phyloP scores from a whole-genome alignment of 73 alveolate species.

The Paramecium caudatum region DNA sequence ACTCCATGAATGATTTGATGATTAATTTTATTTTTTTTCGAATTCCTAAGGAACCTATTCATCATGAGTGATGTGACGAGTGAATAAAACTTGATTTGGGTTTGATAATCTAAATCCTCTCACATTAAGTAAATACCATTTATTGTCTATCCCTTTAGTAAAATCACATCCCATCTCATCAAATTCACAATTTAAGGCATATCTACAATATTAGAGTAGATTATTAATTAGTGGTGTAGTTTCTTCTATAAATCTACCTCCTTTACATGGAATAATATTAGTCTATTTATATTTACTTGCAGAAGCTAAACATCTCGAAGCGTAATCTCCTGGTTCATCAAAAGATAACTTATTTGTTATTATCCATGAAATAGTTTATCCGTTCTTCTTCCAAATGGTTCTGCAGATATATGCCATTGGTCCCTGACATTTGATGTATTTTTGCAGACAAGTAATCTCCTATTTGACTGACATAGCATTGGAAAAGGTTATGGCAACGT shows the following conservation, averaged over 20 bases:
- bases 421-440: constrained; percentile 95
- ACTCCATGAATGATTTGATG: constrained; percentile 30
- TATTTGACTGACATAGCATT: constrained; percentile 68
- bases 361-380: constrained; percentile 87
- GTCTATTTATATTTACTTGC: constrained; percentile 85
- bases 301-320: constrained; percentile 90
- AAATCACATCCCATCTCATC: constrained; percentile 96
- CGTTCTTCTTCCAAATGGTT: constrained; percentile 90
- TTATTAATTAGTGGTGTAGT: constrained; percentile 87
- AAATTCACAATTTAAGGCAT: constrained; percentile 83
- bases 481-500: constrained; percentile 76
- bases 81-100: not conserved
- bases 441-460: constrained; percentile 86
- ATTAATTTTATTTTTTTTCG: constrained; percentile 78
- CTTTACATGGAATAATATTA: constrained; percentile 88
- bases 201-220: constrained; percentile 89
- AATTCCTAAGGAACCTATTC: constrained; percentile 73
- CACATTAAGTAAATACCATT: constrained; percentile 93
- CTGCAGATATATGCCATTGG: constrained; percentile 96
- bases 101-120: constrained; percentile 82
- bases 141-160: constrained; percentile 93
- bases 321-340: constrained; percentile 84
- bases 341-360: constrained; percentile 92
- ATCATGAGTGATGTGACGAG: constrained; percentile 70
- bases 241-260: constrained; percentile 95